phyloP scores from a whole-genome alignment of 2,329 filamentous ascomycete genomes.

The Pseudofabraea citricarpa region DNA sequence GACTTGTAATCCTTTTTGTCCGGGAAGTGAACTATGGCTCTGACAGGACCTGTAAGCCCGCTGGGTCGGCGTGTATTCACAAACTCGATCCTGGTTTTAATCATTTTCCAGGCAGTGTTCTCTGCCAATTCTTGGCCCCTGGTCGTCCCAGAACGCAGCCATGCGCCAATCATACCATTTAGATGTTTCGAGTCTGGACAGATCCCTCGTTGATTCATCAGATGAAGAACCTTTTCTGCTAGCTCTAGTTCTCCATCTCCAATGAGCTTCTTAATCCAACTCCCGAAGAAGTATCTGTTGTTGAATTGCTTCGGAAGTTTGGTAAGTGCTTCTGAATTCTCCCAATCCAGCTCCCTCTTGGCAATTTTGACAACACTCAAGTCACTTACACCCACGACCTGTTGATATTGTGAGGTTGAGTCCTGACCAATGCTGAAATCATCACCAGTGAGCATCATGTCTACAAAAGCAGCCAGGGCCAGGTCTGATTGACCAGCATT shows the following conservation, averaged over 20 bases:
- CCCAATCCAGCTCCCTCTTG: slow-evolving; percentile 30
- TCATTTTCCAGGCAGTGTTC: slow-evolving; percentile 70
- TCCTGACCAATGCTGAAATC: slow-evolving; percentile 11
- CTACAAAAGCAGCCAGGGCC: slow-evolving; percentile 73
- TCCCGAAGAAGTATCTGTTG: slow-evolving; percentile 81
- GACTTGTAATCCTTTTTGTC: slow-evolving; percentile 25
- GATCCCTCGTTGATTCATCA: slow-evolving; percentile 69
- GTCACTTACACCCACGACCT: slow-evolving; percentile 5
- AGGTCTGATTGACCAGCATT: slow-evolving; percentile 58
- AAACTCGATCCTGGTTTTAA: slow-evolving; percentile 60
- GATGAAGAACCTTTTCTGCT: slow-evolving; percentile 65
- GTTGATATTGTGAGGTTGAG: slow-evolving; percentile 18
- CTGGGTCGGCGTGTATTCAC: slow-evolving; percentile 42
- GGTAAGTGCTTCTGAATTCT: slow-evolving; percentile 30
- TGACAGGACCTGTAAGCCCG: slow-evolving; percentile 10
- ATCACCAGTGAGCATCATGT: slow-evolving; percentile 64
- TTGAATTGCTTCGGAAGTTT: slow-evolving; percentile 46
- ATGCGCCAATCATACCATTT: slow-evolving; percentile 77
- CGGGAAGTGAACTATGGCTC: slow-evolving; percentile 5
- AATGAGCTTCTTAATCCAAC: slow-evolving; percentile 83
- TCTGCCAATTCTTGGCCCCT: slow-evolving; percentile 58
- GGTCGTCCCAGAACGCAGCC: slow-evolving; percentile 59
- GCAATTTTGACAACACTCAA: slow-evolving; percentile 15
- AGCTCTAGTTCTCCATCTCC: slow-evolving; percentile 66
- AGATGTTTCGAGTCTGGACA: slow-evolving; percentile 69